Conservation (phyloP, 495 filamentous ascomycete genomes). For the Aspergillus steynii region DNA sequence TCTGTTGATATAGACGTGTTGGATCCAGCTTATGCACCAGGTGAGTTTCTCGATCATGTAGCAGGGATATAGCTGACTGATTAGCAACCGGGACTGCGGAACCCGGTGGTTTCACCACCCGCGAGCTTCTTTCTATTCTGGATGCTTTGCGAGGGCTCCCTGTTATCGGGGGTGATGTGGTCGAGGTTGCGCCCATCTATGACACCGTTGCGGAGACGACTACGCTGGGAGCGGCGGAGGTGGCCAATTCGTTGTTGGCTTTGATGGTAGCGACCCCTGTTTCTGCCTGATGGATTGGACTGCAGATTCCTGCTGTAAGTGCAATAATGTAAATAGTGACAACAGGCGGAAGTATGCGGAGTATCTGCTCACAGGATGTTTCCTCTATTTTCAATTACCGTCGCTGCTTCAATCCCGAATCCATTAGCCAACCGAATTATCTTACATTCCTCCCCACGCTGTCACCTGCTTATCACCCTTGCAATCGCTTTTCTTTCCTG, state of each 20-base stretch:
- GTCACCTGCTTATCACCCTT: not conserved
- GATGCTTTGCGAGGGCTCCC: constrained; percentile 47
- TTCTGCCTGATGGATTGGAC: not conserved
- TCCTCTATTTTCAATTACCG: no score
- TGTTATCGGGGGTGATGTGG: constrained; percentile 53
- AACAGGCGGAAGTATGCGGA: no score
- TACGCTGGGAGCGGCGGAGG: constrained; percentile 49
- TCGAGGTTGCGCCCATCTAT: constrained; percentile 55
- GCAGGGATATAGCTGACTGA: not conserved
- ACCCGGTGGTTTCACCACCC: constrained; percentile 53
- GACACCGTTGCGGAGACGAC: constrained; percentile 49
- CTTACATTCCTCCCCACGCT: not conserved
- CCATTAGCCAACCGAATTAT: no score
- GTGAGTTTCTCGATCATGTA: constrained; percentile 16
- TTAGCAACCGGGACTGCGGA: constrained; percentile 49
- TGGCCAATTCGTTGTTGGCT: constrained; percentile 32
- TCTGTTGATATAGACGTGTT: constrained; percentile 55
- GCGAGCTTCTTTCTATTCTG: constrained; percentile 51
- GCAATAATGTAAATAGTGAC: no score
- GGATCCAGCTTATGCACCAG: constrained; percentile 55
- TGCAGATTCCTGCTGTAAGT: no score
- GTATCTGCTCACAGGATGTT: no score
- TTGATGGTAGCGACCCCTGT: constrained; percentile 21
- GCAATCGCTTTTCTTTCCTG: no score
- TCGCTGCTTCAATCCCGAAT: no score